These are phyloP conservation scores for Penicillium goetzii DNA, from an alignment of 495 filamentous ascomycete genomes.

Conservation along the genomic window DNA sequence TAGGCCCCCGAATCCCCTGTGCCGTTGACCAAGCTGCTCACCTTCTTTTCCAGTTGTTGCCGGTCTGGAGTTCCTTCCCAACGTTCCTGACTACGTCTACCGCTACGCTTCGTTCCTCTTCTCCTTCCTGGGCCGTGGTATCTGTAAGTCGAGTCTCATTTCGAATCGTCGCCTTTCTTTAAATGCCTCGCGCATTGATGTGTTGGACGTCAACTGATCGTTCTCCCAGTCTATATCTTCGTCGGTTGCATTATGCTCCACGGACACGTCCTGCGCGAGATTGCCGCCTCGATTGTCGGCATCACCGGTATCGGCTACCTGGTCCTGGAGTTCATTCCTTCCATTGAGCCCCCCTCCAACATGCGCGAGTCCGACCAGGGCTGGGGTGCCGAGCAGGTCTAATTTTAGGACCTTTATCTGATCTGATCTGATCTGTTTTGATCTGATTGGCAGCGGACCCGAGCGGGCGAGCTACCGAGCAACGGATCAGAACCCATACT, in stretches of 20 bases:
- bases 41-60: constrained; percentile 39
- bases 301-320: constrained; percentile 78
- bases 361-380: constrained; percentile 91
- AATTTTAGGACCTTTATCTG: constrained; percentile 26
- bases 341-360: constrained; percentile 95
- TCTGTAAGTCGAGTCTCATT: constrained; percentile 66
- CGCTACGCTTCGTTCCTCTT: constrained; percentile 97
- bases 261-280: constrained; percentile 55
- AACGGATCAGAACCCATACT: neutral
- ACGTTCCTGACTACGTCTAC: constrained; percentile 89
- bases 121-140: constrained; percentile 91
- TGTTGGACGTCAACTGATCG: constrained; percentile 28
- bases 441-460: neutral
- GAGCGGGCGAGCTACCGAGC: neutral
- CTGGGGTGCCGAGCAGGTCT: constrained; percentile 93
- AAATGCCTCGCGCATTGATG: neutral
- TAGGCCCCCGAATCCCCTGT: neutral
- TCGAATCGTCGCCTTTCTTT: neutral
- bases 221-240: constrained; percentile 86
- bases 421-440: neutral
- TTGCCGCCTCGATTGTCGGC: constrained; percentile 73
- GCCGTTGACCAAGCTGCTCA: constrained; percentile 15
- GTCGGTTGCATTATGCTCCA: constrained; percentile 82
- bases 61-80: constrained; percentile 72
- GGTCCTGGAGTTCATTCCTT: constrained; percentile 89